Evolutionary conservation across 2,329 filamentous ascomycete genomes (phyloP).

Genomic region (Calonectria naviculata): DNA sequence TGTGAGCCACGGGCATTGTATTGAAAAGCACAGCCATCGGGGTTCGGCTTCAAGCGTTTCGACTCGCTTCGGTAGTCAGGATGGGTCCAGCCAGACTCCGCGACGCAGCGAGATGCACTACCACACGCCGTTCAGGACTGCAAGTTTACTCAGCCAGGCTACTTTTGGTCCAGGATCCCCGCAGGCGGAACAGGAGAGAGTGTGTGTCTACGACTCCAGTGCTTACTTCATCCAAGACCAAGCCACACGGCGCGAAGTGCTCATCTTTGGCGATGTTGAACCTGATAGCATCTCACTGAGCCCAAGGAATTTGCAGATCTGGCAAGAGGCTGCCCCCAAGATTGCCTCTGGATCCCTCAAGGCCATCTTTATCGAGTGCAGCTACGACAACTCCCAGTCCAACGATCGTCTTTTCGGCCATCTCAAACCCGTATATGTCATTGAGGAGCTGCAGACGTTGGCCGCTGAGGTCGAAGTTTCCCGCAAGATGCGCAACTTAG

Average conservation of each 20-base stretch:
- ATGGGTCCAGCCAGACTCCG: conserved; percentile 50
- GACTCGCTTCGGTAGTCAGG: conserved; percentile 62
- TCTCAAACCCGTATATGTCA: conserved; percentile 83
- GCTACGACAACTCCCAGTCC: conserved; percentile 83
- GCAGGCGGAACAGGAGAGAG: conserved; percentile 54
- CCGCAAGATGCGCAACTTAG: conserved; percentile 47
- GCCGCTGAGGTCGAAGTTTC: conserved; percentile 75
- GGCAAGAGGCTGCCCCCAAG: conserved; percentile 90
- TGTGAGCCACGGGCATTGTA: conserved; percentile 91
- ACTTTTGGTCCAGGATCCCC: conserved; percentile 39
- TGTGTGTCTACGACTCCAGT: conserved; percentile 86
- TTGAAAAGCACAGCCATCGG: conserved; percentile 76
- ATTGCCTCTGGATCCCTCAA: conserved; percentile 77
- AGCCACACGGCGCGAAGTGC: conserved; percentile 76
- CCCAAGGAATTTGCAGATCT: conserved; percentile 84
- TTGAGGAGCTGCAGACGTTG: conserved; percentile 80
- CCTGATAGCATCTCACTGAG: conserved; percentile 86
- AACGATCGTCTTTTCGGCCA: conserved; percentile 89
- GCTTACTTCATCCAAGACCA: conserved; percentile 92
- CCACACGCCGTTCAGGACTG: conserved; percentile 35
- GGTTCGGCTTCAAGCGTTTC: conserved; percentile 64
- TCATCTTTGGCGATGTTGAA: conserved; percentile 97
- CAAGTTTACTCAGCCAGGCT: conserved; percentile 46
- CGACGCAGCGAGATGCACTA: conserved; percentile 40
- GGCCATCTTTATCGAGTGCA: conserved; percentile 96